Conservation (phyloP, 176 grass and related monocot genomes). For the Cenchrus americanus region DNA sequence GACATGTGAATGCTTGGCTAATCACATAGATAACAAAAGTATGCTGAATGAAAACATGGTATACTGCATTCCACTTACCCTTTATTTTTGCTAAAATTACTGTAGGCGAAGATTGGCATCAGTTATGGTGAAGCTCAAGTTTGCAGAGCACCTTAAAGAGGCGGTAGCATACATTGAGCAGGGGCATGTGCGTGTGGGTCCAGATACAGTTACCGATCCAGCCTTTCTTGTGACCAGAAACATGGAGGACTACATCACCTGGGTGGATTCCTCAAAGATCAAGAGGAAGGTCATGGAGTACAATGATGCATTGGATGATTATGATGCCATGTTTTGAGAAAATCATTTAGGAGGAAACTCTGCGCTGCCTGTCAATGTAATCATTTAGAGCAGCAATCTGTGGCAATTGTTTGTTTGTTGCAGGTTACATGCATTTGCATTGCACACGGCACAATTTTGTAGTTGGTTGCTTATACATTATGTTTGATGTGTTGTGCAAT, state of each 20-base stretch:
- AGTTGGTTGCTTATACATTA: background rate
- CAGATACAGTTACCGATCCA: conserved; percentile 75
- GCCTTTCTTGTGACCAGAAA: conserved; percentile 91
- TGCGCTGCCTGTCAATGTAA: background rate
- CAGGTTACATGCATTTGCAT: background rate
- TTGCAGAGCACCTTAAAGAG: conserved; percentile 85
- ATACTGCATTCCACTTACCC: background rate
- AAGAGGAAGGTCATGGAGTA: conserved; percentile 74
- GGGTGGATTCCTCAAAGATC: conserved; percentile 92
- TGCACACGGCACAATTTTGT: background rate
- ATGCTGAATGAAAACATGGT: background rate
- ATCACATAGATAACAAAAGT: background rate
- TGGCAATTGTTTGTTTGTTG: background rate
- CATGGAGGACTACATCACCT: conserved; percentile 96
- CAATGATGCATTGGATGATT: conserved; percentile 77
- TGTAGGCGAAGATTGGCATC: conserved; percentile 76
- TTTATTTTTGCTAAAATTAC: conserved; percentile 1
- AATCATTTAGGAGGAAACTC: background rate
- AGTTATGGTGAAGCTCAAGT: conserved; percentile 83
- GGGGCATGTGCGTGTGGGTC: conserved; percentile 77
- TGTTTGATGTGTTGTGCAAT: background rate
- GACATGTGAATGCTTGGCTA: background rate
- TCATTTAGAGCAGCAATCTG: background rate
- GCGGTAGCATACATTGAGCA: conserved; percentile 90
- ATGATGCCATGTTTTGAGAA: conserved; percentile 35